Conservation (phyloP, 2,329 filamentous ascomycete species). For the Neoascochyta sp. region DNA sequence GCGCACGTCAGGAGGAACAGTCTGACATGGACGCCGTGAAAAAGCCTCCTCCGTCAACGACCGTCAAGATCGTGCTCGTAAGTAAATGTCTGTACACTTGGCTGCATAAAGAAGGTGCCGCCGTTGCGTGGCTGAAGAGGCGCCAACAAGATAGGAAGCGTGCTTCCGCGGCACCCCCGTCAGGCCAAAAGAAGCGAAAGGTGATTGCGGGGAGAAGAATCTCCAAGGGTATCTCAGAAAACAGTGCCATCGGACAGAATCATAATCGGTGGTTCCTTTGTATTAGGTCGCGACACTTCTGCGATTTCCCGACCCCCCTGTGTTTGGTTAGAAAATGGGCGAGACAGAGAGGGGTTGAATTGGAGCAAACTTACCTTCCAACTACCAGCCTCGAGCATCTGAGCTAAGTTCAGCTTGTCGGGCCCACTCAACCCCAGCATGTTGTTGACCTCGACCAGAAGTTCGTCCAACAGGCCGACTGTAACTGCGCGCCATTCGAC, state of each 20-base stretch:
- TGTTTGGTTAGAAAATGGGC: slow-evolving; percentile 1
- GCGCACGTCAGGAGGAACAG: slow-evolving; percentile 7
- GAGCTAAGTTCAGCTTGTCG: slow-evolving; percentile 71
- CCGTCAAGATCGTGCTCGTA: slow-evolving; percentile 27
- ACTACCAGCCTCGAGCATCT: slow-evolving; percentile 91
- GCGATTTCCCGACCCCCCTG: slow-evolving; percentile 92
- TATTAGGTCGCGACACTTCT: slow-evolving; percentile 91
- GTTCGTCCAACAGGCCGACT: slow-evolving; percentile 69
- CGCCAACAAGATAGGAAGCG: slow-evolving; percentile 10
- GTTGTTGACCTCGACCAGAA: slow-evolving; percentile 66
- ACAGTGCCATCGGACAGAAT: slow-evolving; percentile 96
- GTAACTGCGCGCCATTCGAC: slow-evolving; percentile 76
- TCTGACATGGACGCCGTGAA: too few relatives aligned
- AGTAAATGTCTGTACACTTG: slow-evolving; percentile 15
- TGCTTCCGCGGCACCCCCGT: slow-evolving; percentile 14
- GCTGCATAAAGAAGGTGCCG: slow-evolving; percentile 15
- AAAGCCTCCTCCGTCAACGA: slow-evolving; percentile 19
- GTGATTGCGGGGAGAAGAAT: slow-evolving; percentile 24
- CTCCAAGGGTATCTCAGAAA: slow-evolving; percentile 61
- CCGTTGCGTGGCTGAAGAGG: slow-evolving; percentile 5
- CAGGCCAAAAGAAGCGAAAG: slow-evolving; percentile 19
- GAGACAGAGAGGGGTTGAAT: neutral
- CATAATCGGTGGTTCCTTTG: slow-evolving; percentile 92
- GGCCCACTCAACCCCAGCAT: slow-evolving; percentile 65
- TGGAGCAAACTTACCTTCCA: slow-evolving; percentile 73